phyloP scores from a whole-genome alignment of 768 basidiomycete species.

The Agaricus subrufescens region DNA sequence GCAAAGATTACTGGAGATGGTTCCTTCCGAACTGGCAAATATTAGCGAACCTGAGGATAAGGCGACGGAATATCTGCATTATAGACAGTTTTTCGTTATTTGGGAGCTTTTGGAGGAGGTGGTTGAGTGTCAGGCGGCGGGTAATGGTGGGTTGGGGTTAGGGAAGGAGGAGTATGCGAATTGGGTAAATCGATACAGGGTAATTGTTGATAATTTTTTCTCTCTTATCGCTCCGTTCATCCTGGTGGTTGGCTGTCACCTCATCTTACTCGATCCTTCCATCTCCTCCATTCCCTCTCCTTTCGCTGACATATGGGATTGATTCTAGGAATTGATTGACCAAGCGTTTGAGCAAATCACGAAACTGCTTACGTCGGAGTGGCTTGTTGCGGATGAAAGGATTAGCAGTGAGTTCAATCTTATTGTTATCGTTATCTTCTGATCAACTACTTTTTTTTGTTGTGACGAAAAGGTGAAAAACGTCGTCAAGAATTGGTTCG shows the following conservation, averaged over 20 bases:
- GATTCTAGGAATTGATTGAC: constrained; percentile 50
- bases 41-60: constrained; percentile 67
- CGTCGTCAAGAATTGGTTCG: constrained; percentile 65
- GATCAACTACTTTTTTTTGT: neutral
- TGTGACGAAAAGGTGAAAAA: constrained; percentile 34
- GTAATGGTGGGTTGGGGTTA: constrained; percentile 41
- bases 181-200: constrained; percentile 68
- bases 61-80: constrained; percentile 74
- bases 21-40: constrained; percentile 58
- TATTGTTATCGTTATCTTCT: neutral
- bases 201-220: constrained; percentile 20
- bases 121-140: constrained; percentile 54
- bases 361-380: constrained; percentile 72
- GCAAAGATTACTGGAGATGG: constrained; percentile 47
- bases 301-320: neutral
- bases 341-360: constrained; percentile 60
- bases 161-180: constrained; percentile 50
- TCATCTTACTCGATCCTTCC: neutral
- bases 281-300: neutral
- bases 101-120: constrained; percentile 66
- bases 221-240: neutral
- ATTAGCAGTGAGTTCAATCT: constrained; percentile 29
- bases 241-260: neutral
- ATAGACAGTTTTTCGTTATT: constrained; percentile 72
- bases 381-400: constrained; percentile 60